A percentile compares a stretch with the other conserved stretches of the same genome.
Conservation (phyloP, 1,284 basidiomycete genomes). For the Pseudozyma thailandica region DNA sequence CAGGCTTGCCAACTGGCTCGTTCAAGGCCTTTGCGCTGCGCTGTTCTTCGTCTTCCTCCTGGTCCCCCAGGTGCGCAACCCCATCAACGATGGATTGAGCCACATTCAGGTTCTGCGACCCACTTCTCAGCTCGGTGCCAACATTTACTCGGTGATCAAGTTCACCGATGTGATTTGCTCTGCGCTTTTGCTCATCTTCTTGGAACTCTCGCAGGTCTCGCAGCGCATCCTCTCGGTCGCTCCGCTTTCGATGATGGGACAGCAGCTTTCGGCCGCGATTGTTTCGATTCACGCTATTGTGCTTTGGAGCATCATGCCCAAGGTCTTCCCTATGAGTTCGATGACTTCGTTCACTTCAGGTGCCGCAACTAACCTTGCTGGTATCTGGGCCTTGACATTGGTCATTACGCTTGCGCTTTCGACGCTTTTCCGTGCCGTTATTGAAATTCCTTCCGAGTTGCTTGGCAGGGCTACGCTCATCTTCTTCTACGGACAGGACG, state of each 20-base stretch:
- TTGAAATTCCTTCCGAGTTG: constrained; percentile 46
- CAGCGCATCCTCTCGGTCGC: constrained; percentile 18
- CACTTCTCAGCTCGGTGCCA: constrained; percentile 16
- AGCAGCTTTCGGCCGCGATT: constrained; percentile 39
- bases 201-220: constrained; percentile 25
- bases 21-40: constrained; percentile 22
- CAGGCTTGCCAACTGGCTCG: constrained; percentile 8
- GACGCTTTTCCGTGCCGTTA: constrained; percentile 21
- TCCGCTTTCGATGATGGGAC: constrained; percentile 41
- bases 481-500: constrained; percentile 45
- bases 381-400: constrained; percentile 45
- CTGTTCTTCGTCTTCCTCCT: constrained; percentile 33
- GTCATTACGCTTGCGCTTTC: constrained; percentile 34
- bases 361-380: constrained; percentile 31
- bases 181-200: constrained; percentile 19
- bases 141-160: constrained; percentile 37
- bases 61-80: constrained; percentile 33
- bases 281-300: constrained; percentile 38
- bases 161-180: constrained; percentile 42
- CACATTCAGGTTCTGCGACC: constrained; percentile 39
- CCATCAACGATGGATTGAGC: constrained; percentile 24
- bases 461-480: constrained; percentile 42
- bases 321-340: constrained; percentile 38
- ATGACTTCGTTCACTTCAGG: constrained; percentile 15
- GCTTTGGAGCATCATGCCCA: constrained; percentile 44